Evolutionary conservation across 176 grass and related monocot species (phyloP), one percentile per base, ranked within the genome.

Genomic region (Olyra latifolia): DNA sequence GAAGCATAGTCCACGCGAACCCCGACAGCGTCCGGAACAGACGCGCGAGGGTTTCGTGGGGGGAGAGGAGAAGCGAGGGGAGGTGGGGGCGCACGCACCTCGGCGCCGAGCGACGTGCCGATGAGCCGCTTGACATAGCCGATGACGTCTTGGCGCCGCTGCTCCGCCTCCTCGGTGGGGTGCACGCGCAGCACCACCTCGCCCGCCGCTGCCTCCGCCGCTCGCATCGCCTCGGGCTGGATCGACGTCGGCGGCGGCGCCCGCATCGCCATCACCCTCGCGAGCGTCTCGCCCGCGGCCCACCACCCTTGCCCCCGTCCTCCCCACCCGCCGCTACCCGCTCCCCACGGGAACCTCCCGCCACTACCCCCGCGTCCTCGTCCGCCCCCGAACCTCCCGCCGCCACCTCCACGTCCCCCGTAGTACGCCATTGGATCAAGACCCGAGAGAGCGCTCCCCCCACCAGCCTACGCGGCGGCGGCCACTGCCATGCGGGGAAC

Each of bases 121-220:
- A 98, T 66, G 48, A 98, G 85, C 19, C 75, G 66, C 64, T 60
- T 82, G 14, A 70, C 74, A 80, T 92, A 92, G 66, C 1, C 5
- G 44, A 94, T 75, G 53, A 98, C 70, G 59, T 58, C 74, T 55
- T 62, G 79, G 23, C 95, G 78, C 49, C 79, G 85, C 39, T 17
- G 41, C 62, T 98, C 85, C 44, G 95, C 91, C 80, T 84, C 85
- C 70, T 16, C 40, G 14, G 95, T 98, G 13, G 95, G 95, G 42
- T 85, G 80, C 49, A 98, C 74, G 58, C 79, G 83, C 13, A 72
- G 41, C 17, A 92, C 5, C 72, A 98, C 89, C 85, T 89, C 72
- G 19, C 59, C 1, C 3, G 87, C 91, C 19, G 66, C 75, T 47
- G 12, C 67, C 85, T 92, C 95, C 19, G 87, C 95, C 11, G 64